Percentiles rank a stretch among this genome's conserved stretches.
Evolutionary conservation across 2,329 filamentous ascomycete genomes (phyloP).

Genomic region (Fusarium humuli): DNA sequence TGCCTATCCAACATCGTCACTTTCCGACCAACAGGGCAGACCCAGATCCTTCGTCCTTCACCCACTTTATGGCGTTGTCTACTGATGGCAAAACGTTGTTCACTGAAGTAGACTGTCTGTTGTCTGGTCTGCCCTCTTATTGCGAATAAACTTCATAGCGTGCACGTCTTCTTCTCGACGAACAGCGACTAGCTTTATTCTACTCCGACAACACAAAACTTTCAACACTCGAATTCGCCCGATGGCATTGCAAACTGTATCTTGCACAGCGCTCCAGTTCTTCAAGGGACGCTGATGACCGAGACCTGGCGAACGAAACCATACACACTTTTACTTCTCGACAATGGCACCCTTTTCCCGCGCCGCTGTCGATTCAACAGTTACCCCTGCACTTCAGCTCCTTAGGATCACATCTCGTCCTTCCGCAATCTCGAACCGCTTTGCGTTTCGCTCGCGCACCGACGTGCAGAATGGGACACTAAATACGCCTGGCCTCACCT

Average conservation of each 20-base stretch:
- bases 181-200: slow-evolving; percentile 22
- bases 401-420: slow-evolving; percentile 31
- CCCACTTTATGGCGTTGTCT: slow-evolving; percentile 16
- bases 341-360: slow-evolving; percentile 44
- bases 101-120: neutral
- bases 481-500: neutral
- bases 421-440: slow-evolving; percentile 10
- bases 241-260: slow-evolving; percentile 45
- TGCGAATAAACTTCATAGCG: neutral
- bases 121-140: neutral
- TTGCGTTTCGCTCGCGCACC: slow-evolving; percentile 2
- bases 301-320: slow-evolving; percentile 21
- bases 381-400: slow-evolving; percentile 33
- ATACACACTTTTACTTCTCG: slow-evolving; percentile 9
- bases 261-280: slow-evolving; percentile 41
- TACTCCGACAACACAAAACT: slow-evolving; percentile 25
- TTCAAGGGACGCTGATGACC: slow-evolving; percentile 44
- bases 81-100: neutral
- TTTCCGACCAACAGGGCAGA: slow-evolving; percentile 35
- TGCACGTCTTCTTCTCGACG: neutral
- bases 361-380: slow-evolving; percentile 24
- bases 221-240: slow-evolving; percentile 31
- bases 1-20: slow-evolving; percentile 44
- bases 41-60: slow-evolving; percentile 25
- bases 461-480: slow-evolving; percentile 11